Conservation (phyloP, 306 rosid species). For the Begonia loranthoides region DNA sequence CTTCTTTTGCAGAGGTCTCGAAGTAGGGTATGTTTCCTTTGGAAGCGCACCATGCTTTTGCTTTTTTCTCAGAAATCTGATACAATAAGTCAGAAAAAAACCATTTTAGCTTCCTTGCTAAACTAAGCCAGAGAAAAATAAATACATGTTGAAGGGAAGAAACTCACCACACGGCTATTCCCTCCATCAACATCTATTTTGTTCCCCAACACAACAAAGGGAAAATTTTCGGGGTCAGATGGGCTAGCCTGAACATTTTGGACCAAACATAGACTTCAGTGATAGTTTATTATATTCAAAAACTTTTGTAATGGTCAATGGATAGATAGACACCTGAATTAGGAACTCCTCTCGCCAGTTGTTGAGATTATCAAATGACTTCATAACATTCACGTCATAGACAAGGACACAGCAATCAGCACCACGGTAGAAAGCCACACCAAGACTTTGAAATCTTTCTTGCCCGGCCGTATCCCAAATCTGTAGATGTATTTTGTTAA, state of each 20-base stretch:
- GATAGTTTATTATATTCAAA: background rate
- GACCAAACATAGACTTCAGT: conserved; percentile 8
- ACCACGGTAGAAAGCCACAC: conserved; percentile 98
- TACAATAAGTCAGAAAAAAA: background rate
- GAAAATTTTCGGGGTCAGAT: conserved; percentile 95
- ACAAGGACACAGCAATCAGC: conserved; percentile 99
- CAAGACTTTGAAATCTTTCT: conserved; percentile 97
- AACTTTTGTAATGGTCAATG: background rate
- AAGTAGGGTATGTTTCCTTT: conserved; percentile 97
- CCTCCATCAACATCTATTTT: conserved; percentile 98
- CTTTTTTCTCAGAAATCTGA: conserved; percentile 98
- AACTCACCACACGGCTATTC: conserved; percentile 90
- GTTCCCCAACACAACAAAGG: conserved; percentile 98
- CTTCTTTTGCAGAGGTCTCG: conserved; percentile 98
- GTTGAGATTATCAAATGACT: conserved; percentile 92
- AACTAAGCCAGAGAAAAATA: conserved; percentile 1
- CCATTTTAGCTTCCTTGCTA: conserved; percentile 1
- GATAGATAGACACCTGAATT: conserved; percentile 52
- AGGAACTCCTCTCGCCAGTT: conserved; percentile 98
- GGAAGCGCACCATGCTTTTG: conserved; percentile 99
- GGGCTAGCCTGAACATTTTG: conserved; percentile 86
- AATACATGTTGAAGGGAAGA: background rate
- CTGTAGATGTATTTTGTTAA: conserved; percentile 13
- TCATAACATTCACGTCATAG: conserved; percentile 92
- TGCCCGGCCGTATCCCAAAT: conserved; percentile 99